A percentile compares a stretch with the other conserved stretches of the same genome.
Evolutionary conservation across 768 basidiomycete species (phyloP).

Genomic region (Boletellus emodensis): DNA sequence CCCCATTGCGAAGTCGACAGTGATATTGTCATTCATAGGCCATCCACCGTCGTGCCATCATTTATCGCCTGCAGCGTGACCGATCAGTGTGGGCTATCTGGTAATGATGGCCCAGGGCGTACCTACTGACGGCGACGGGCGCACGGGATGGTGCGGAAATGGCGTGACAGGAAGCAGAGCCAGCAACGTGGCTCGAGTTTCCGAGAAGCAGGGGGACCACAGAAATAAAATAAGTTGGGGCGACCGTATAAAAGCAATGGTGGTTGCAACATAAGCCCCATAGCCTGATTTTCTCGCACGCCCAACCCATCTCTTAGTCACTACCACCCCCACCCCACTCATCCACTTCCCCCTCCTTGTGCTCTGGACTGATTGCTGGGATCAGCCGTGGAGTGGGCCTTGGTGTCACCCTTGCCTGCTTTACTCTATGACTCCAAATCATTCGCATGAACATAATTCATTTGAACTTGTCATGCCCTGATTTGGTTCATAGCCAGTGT

Average conservation of each 20-base stretch:
- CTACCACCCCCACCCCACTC: neutral
- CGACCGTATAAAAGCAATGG: conserved; percentile 18
- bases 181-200: conserved; percentile 7
- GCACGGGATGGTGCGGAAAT: conserved; percentile 11
- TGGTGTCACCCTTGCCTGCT: conserved; percentile 32
- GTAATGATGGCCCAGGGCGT: conserved; percentile 6
- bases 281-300: conserved; percentile 22
- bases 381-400: conserved; percentile 15
- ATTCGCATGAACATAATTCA: conserved; percentile 27
- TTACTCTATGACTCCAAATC: conserved; percentile 41
- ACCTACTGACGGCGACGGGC: neutral
- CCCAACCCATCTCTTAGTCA: neutral
- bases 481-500: conserved; percentile 62
- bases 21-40: conserved; percentile 17
- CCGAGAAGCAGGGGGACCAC: conserved; percentile 5
- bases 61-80: conserved; percentile 21
- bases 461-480: conserved; percentile 31
- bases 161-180: conserved; percentile 19
- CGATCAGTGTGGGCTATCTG: conserved; percentile 23
- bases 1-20: conserved; percentile 17
- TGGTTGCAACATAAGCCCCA: conserved; percentile 4
- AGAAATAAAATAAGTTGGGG: conserved; percentile 4
- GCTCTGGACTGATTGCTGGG: conserved; percentile 10
- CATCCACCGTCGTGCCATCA: conserved; percentile 17
- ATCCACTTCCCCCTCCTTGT: neutral